Evolutionary conservation across 352 stramenopile species (phyloP), one percentile per base, ranked within the genome.

Genomic region (Nothophytophthora sp.): DNA sequence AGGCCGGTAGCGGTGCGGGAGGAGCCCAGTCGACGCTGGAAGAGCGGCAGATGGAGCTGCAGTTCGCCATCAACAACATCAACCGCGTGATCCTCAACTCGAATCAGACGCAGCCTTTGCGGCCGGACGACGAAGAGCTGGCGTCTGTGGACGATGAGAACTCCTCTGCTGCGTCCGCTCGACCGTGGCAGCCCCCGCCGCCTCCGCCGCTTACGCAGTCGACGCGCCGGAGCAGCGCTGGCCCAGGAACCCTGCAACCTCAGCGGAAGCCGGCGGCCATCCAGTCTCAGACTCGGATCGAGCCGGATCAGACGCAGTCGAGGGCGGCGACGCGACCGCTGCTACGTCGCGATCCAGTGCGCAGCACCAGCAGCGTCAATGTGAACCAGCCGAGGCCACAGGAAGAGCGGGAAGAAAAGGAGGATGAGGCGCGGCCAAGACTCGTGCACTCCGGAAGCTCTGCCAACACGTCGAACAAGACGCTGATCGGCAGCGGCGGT

Each of bases 51-150:
- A 74, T 76, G 55, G 81, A 92, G 60, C 74, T 92, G 33, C 68
- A 81, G 33, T 92, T 88, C 20, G 78, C 81, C 20, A 86, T 92
- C 42, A 80, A 86, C 52, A 92, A 92, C 54, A 88, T 92, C 45
- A 87, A 90, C 36, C 63, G 76, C 20, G 79, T 86, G 34, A 92
- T 92, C 23, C 52, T 92, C 23, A 92, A 92, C 56, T 88, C 81
- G 15, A 76, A 73, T 5, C 59, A 69, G 54, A 44, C 39, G 2
- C 59, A 67, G 22, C 48, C 63, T n/a, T n/a, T n/a, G 15, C 51
- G 60, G 39, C 63, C 59, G 22, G 44, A 67, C 13, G 62, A 67
- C 2, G 60, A 68, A 13, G 52, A 63, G 25, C 47, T 70, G 11
- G 55, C 65, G 27, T 64, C 65, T 16, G 24, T 70, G 40, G 66